These are phyloP conservation scores for Leptomonas pyrrhocoris DNA, from an alignment of 208 protist species.

Conservation along the genomic window DNA sequence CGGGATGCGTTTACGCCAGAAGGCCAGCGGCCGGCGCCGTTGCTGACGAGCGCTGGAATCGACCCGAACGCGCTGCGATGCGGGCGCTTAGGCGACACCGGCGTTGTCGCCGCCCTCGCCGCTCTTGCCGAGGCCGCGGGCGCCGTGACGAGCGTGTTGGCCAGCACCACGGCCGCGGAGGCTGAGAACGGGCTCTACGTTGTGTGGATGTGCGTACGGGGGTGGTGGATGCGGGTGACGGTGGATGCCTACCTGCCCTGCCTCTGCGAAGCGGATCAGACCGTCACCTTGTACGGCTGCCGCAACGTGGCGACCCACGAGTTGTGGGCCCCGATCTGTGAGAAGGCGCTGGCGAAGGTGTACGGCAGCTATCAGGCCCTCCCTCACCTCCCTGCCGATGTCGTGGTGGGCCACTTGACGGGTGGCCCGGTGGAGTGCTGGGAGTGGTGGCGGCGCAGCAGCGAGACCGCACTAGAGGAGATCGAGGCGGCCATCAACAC, in stretches of 20 bases:
- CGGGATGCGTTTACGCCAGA: slow-evolving; percentile 18
- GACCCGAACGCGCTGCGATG: slow-evolving; percentile 42
- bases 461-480: slow-evolving; percentile 43
- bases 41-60: slow-evolving; percentile 40
- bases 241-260: slow-evolving; percentile 76
- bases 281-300: slow-evolving; percentile 39
- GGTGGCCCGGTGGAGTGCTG: slow-evolving; percentile 71
- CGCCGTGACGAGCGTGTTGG: slow-evolving; percentile 50
- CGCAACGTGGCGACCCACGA: slow-evolving; percentile 40
- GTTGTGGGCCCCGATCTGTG: slow-evolving; percentile 68
- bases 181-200: slow-evolving; percentile 43
- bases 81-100: slow-evolving; percentile 44
- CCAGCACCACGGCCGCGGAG: slow-evolving; percentile 46
- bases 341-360: slow-evolving; percentile 85
- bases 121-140: slow-evolving; percentile 67
- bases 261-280: slow-evolving; percentile 17
- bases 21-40: slow-evolving; percentile 6
- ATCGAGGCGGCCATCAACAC: slow-evolving; percentile 60
- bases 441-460: slow-evolving; percentile 54
- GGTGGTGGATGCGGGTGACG: slow-evolving; percentile 50
- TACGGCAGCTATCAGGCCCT: slow-evolving; percentile 54
- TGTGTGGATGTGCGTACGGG: slow-evolving; percentile 61
- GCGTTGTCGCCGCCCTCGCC: slow-evolving; percentile 58
- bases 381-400: slow-evolving; percentile 23
- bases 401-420: slow-evolving; percentile 52